Evolutionary conservation across 2,329 filamentous ascomycete genomes (phyloP), one percentile per base, ranked within the genome.

Genomic region (Claviceps spartinae): DNA sequence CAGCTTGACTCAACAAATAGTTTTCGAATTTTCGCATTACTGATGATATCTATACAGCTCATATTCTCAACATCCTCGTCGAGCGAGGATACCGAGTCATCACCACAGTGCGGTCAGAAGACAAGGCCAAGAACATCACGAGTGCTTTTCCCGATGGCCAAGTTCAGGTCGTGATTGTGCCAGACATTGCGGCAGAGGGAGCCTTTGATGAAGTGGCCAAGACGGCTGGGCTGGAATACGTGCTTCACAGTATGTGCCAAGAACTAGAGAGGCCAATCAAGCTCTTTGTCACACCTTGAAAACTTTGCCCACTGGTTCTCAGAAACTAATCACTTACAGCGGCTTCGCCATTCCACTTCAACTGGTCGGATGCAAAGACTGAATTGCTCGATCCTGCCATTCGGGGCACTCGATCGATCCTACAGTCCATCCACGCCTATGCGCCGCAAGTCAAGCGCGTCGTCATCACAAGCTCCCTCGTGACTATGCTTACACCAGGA

Each of bases 121-220:
- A 71, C 47, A 80, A 81, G 61, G 77, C 77, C 18, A 58, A 69
- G 45, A 71, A 70, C 58, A 75, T 81, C 55, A 71, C 72, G 47
- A 66, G 69, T 49, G 72, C 75, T 9, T 70, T 78, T 61, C 67
- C 73, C 2, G 61, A 60, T 53, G 68, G 71, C 14, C 68, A 69
- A 36, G 73, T 82, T 18, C 60, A 67, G 36, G 68, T 76, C 13
- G 69, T 65, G 52, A 81, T 93, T 58, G 87, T 94, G 24, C 79
- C 83, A 18, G 88, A 95, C 62, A 86, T 95, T 58, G 85, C 86
- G 3, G 67, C 81, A 61, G 75, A 81, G 44, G 75, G 76, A 52
- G 88, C 88, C 53, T 95, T 95, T 63, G 81, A 87, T 60, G 73
- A 81, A 59, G 79, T 77, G 1, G 71, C 76, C 55, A 65, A 70